Conservation (phyloP, 768 basidiomycete species). For the Podaxis sp. region DNA sequence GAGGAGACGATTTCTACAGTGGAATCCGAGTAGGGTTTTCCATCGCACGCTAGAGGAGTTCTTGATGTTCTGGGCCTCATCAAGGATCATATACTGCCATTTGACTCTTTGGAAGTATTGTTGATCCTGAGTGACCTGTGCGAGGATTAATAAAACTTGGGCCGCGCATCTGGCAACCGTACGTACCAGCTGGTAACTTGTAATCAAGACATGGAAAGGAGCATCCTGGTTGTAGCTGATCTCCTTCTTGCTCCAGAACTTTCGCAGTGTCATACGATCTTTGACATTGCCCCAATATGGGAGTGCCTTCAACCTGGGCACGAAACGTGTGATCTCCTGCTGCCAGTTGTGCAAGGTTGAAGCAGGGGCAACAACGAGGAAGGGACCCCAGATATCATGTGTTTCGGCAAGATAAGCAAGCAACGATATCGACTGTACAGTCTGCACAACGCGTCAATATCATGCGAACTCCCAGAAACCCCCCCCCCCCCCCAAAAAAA, state of each 20-base stretch:
- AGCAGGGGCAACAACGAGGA: constrained; percentile 95
- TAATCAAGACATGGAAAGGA: constrained; percentile 94
- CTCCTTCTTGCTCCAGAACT: constrained; percentile 98
- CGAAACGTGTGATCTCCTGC: constrained; percentile 94
- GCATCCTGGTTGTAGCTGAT: constrained; percentile 94
- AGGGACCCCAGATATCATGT: constrained; percentile 99
- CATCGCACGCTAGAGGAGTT: constrained; percentile 93
- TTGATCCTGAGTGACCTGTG: constrained; percentile 89
- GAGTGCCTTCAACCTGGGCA: constrained; percentile 87
- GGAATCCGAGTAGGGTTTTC: constrained; percentile 95
- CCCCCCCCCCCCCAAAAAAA: neutral
- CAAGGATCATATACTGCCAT: constrained; percentile 99
- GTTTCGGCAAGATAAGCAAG: constrained; percentile 94
- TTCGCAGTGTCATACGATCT: constrained; percentile 88
- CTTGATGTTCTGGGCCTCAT: constrained; percentile 99
- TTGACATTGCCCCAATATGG: constrained; percentile 99
- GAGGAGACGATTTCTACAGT: constrained; percentile 91
- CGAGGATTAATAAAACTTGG: neutral
- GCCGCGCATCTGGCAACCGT: neutral
- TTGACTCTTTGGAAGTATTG: constrained; percentile 97
- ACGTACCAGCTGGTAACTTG: constrained; percentile 90
- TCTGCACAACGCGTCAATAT: constrained; percentile 39
- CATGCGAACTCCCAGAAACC: constrained; percentile 1
- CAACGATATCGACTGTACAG: constrained; percentile 96
- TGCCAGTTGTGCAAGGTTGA: constrained; percentile 99